Evolutionary conservation across 441 rosid species (phyloP).

Genomic region (Metrosideros polymorpha): DNA sequence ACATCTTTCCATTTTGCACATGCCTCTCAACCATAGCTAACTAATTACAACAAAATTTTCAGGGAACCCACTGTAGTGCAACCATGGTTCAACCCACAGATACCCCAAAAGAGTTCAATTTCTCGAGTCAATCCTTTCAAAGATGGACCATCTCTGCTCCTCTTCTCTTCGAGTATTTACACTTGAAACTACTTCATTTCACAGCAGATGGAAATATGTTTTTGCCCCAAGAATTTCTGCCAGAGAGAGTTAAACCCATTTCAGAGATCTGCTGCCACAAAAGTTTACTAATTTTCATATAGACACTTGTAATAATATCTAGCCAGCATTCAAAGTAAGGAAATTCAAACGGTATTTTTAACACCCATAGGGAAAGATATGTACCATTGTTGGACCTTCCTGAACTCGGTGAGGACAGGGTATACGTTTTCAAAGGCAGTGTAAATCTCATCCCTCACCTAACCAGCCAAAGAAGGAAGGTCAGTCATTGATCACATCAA

Average conservation of each 20-base stretch:
- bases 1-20: neutral
- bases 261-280: neutral
- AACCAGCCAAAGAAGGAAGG: neutral
- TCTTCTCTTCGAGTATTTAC: neutral
- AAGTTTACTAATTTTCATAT: neutral
- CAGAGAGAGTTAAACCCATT: neutral
- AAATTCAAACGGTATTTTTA: neutral
- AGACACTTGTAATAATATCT: neutral
- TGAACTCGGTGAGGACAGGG: slow-evolving; percentile 68
- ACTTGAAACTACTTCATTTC: neutral
- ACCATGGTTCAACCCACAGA: neutral
- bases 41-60: neutral
- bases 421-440: slow-evolving; percentile 70
- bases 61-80: neutral
- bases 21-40: neutral
- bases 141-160: neutral
- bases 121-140: neutral
- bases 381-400: slow-evolving; percentile 71
- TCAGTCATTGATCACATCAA: neutral
- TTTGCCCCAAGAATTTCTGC: neutral
- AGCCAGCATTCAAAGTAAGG: neutral
- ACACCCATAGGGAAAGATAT: neutral
- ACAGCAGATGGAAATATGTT: neutral
- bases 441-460: slow-evolving; percentile 76
- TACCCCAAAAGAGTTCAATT: neutral